Conservation (phyloP, 768 basidiomycete genomes). For the Tricholoma saponaceum region DNA sequence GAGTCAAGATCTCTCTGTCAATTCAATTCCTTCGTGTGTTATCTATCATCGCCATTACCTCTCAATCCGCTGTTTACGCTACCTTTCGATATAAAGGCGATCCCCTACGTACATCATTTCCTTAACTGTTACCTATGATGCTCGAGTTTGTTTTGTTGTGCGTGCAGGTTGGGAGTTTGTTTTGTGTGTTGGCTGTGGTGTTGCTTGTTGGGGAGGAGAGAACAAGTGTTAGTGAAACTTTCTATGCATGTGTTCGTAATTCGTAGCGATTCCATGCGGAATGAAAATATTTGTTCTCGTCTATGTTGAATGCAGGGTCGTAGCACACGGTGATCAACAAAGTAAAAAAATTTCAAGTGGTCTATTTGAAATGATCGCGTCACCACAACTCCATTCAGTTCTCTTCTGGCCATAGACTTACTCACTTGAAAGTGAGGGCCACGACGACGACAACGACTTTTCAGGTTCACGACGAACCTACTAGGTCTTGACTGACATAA, state of each 20-base stretch:
- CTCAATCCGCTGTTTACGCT: slow-evolving; percentile 7
- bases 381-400: background rate
- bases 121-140: slow-evolving; percentile 1
- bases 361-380: background rate
- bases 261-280: background rate
- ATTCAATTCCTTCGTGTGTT: slow-evolving; percentile 5
- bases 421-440: background rate
- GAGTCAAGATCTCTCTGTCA: background rate
- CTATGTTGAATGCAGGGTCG: background rate
- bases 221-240: slow-evolving; percentile 1
- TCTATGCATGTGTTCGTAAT: background rate
- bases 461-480: background rate
- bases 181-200: background rate
- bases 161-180: slow-evolving; percentile 3
- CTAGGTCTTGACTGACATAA: background rate
- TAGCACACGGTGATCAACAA: background rate
- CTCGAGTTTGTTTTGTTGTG: background rate
- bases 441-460: background rate
- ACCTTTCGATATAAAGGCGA: slow-evolving; percentile 15
- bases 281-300: background rate
- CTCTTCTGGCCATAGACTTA: background rate
- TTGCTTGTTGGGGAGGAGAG: slow-evolving; percentile 6
- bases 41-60: slow-evolving; percentile 12
- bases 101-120: slow-evolving; percentile 13
- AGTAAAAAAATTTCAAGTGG: background rate